phyloP scores from a whole-genome alignment of 192 early-diverging fungal genomes.

The Podila epicladia region DNA sequence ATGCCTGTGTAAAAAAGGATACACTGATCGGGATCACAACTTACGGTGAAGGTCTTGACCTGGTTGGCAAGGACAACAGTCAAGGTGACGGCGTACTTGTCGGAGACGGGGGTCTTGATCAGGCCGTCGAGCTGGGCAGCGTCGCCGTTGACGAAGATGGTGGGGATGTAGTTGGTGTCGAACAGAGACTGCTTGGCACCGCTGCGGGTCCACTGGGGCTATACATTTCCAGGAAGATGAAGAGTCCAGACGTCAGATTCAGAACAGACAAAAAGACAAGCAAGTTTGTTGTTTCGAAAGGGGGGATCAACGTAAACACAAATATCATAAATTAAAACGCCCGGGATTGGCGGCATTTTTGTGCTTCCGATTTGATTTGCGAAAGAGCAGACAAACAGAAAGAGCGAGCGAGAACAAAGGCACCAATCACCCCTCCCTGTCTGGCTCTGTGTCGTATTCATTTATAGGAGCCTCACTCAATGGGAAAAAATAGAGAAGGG shows the following conservation, averaged over 20 bases:
- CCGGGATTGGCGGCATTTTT: too few species aligned
- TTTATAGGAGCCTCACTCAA: background rate
- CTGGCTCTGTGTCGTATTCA: too few species aligned
- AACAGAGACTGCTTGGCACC: conserved; percentile 43
- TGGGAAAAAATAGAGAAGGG: background rate
- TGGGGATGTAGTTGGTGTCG: conserved; percentile 58
- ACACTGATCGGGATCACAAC: background rate
- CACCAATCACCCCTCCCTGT: too few species aligned
- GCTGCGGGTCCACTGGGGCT: conserved; percentile 55
- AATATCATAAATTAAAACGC: too few species aligned
- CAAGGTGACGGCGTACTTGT: conserved; percentile 28
- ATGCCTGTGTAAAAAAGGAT: background rate
- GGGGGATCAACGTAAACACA: too few species aligned
- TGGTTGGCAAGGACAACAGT: conserved; percentile 51
- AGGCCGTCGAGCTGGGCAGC: conserved; percentile 21
- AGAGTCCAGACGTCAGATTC: background rate
- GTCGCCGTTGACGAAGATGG: conserved; percentile 50
- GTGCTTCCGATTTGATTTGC: too few species aligned
- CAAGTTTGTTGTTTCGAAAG: too few species aligned
- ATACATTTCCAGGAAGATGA: background rate
- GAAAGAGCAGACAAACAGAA: too few species aligned
- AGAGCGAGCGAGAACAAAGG: too few species aligned
- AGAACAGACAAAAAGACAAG: background rate
- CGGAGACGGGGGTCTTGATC: conserved; percentile 16
- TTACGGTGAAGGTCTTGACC: conserved; percentile 49